Conservation (phyloP, 192 early-diverging fungal species). For the Entomortierella beljakovae region DNA sequence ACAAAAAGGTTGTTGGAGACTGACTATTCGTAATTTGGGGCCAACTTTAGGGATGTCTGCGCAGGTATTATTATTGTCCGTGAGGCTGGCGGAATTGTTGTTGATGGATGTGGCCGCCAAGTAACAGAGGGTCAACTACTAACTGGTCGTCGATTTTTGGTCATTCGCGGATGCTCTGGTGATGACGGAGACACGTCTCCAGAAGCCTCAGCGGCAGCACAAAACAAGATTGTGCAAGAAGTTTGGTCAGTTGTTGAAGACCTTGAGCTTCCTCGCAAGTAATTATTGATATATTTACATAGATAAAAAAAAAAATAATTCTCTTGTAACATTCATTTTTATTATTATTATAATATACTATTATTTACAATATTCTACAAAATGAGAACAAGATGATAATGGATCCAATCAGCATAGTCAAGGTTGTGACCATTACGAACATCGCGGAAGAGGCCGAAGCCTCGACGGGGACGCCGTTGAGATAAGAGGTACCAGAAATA, state of each 20-base stretch:
- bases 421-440: slow-evolving; percentile 44
- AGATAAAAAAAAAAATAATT: background rate
- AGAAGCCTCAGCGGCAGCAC: slow-evolving; percentile 48
- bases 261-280: slow-evolving; percentile 62
- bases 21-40: background rate
- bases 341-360: background rate
- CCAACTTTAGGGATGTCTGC: slow-evolving; percentile 82
- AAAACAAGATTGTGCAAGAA: slow-evolving; percentile 65
- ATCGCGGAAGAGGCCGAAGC: slow-evolving; percentile 43
- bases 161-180: slow-evolving; percentile 58
- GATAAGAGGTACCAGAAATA: slow-evolving; percentile 56
- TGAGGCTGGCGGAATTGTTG: slow-evolving; percentile 87
- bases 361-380: slow-evolving; percentile 2
- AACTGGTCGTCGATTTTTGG: slow-evolving; percentile 66
- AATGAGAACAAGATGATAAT: slow-evolving; percentile 14
- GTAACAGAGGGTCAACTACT: slow-evolving; percentile 52
- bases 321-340: slow-evolving; percentile 4
- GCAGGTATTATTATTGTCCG: slow-evolving; percentile 86
- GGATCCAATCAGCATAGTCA: slow-evolving; percentile 51
- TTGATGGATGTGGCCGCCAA: slow-evolving; percentile 62
- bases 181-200: slow-evolving; percentile 43
- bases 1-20: background rate
- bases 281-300: background rate
- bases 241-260: slow-evolving; percentile 70
- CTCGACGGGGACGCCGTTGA: slow-evolving; percentile 52